Evolutionary conservation across 78 protist species (phyloP).

Genomic region (Polysphondylium violaceum): DNA sequence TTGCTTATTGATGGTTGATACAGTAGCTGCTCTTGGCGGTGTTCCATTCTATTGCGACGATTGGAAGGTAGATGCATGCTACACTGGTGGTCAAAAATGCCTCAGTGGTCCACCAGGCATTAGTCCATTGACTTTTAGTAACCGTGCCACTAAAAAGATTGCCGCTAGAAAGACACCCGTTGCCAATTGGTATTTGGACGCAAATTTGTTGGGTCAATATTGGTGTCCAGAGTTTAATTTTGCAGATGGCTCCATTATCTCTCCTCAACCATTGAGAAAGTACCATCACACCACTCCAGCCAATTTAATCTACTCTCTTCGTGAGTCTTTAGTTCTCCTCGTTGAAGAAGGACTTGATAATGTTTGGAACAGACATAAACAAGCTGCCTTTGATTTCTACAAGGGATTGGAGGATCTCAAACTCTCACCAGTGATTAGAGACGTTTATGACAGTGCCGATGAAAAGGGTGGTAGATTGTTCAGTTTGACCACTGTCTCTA

Average conservation of each 20-base stretch:
- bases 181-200: slow-evolving; percentile 85
- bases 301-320: slow-evolving; percentile 63
- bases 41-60: slow-evolving; percentile 81
- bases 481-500: slow-evolving; percentile 66
- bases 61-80: slow-evolving; percentile 84
- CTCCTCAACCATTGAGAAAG: slow-evolving; percentile 38
- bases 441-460: background rate
- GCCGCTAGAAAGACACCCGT: slow-evolving; percentile 67
- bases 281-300: slow-evolving; percentile 87
- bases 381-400: slow-evolving; percentile 54
- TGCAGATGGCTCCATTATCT: background rate
- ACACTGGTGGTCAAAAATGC: slow-evolving; percentile 85
- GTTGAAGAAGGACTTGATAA: slow-evolving; percentile 82
- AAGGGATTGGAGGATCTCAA: slow-evolving; percentile 64
- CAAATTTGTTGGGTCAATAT: slow-evolving; percentile 60
- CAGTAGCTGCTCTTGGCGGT: slow-evolving; percentile 85
- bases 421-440: slow-evolving; percentile 13
- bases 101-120: slow-evolving; percentile 85
- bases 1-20: slow-evolving; percentile 76
- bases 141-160: slow-evolving; percentile 70
- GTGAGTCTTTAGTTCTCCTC: slow-evolving; percentile 67
- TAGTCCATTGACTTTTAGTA: slow-evolving; percentile 66
- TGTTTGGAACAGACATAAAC: slow-evolving; percentile 68
- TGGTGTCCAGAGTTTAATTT: slow-evolving; percentile 63
- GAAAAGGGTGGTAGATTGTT: slow-evolving; percentile 75